These are phyloP conservation scores for Xylaria digitata DNA, from an alignment of 2,329 filamentous ascomycete species.

Conservation along the genomic window DNA sequence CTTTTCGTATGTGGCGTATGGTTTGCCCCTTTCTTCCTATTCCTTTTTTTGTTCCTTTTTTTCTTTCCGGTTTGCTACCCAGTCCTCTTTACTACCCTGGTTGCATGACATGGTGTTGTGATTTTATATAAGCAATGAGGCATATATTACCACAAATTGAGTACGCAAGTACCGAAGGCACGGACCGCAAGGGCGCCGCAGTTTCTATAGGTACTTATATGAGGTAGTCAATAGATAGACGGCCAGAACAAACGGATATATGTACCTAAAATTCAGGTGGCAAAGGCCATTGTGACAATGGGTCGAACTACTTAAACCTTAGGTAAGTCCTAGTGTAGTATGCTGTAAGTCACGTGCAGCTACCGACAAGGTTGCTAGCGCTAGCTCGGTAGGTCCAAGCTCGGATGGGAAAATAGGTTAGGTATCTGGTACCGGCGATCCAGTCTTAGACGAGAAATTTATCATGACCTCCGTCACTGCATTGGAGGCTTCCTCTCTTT, in stretches of 20 bases:
- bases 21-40: not conserved
- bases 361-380: constrained; percentile 29
- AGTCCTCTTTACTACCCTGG: not conserved
- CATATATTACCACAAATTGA: too few relatives aligned
- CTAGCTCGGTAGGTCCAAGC: constrained; percentile 45
- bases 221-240: too few relatives aligned
- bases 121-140: too few relatives aligned
- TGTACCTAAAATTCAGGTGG: too few relatives aligned
- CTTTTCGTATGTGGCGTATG: constrained; percentile 34
- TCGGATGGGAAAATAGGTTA: constrained; percentile 29
- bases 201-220: too few relatives aligned
- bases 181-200: too few relatives aligned
- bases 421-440: not conserved
- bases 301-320: too few relatives aligned
- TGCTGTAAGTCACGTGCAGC: constrained; percentile 40
- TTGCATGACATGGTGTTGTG: not conserved
- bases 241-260: too few relatives aligned
- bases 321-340: too few relatives aligned
- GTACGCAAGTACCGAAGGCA: too few relatives aligned
- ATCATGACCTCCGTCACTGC: constrained; percentile 44
- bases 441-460: constrained; percentile 51
- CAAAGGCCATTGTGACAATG: too few relatives aligned
- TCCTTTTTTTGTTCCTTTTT: too few relatives aligned
- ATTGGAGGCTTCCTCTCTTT: constrained; percentile 37
- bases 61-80: not conserved